Evolutionary conservation across 2,329 filamentous ascomycete genomes (phyloP).

Genomic region (Trichoderma oligosporum): DNA sequence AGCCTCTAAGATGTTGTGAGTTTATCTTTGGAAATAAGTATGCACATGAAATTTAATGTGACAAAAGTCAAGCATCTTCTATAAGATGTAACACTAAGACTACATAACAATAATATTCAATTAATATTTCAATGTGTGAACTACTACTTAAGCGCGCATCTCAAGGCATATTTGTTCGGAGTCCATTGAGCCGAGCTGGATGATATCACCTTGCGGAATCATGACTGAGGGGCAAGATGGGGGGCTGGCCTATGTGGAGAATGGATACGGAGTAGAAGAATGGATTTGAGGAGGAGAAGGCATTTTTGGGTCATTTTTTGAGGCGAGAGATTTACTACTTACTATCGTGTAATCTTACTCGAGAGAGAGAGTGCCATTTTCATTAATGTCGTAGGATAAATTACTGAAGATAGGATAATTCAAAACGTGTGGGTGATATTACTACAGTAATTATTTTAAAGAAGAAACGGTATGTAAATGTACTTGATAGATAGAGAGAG

Average conservation of each 20-base stretch:
- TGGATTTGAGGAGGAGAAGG: constrained; percentile 9
- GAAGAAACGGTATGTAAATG: not conserved
- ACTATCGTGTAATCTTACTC: no score
- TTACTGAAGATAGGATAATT: not conserved
- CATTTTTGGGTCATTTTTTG: no score
- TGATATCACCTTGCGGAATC: constrained; percentile 15
- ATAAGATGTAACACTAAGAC: not conserved
- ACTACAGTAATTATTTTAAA: not conserved
- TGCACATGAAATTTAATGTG: no score
- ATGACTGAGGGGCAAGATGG: constrained; percentile 16
- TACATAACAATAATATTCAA: not conserved
- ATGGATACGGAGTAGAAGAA: not conserved
- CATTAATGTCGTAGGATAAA: not conserved
- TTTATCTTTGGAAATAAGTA: no score
- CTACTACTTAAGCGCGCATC: not conserved
- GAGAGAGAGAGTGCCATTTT: no score
- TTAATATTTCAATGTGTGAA: not conserved
- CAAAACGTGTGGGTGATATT: not conserved
- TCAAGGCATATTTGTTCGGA: constrained; percentile 5
- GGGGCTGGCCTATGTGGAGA: not conserved
- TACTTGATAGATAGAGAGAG: not conserved
- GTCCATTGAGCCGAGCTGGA: constrained; percentile 14
- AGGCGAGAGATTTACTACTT: not conserved
- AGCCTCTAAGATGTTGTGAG: no score
- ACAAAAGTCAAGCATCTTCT: not conserved